These are phyloP conservation scores for Vitis labrusca DNA, from an alignment of 164 flowering plant genomes.

Conservation along the genomic window DNA sequence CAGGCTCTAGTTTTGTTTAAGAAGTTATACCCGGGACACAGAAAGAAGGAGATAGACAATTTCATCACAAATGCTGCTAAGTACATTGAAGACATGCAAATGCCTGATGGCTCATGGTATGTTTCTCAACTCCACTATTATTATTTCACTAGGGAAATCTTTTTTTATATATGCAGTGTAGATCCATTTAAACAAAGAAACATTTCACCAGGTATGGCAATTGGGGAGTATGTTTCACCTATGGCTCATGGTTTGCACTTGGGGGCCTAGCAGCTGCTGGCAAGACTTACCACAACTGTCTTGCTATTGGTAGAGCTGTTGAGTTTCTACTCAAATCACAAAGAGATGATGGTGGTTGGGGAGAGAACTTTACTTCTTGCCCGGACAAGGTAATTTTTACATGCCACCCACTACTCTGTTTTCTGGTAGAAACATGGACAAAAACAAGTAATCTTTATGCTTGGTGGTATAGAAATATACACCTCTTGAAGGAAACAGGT, in stretches of 20 bases:
- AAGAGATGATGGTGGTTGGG: constrained; percentile 54
- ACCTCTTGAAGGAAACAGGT: constrained; percentile 38
- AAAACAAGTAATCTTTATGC: neutral
- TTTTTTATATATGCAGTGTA: neutral
- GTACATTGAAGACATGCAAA: constrained; percentile 36
- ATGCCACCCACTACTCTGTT: neutral
- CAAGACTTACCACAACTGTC: constrained; percentile 36
- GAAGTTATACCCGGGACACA: constrained; percentile 41
- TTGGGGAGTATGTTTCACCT: constrained; percentile 56
- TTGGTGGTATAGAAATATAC: constrained; percentile 35
- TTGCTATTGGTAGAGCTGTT: constrained; percentile 38
- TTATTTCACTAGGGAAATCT: too few species aligned
- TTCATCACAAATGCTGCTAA: constrained; percentile 31
- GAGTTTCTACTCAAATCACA: constrained; percentile 39
- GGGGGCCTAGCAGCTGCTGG: constrained; percentile 42
- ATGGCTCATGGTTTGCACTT: constrained; percentile 48
- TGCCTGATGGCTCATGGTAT: constrained; percentile 52
- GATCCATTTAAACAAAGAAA: neutral
- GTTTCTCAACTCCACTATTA: neutral
- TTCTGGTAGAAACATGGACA: neutral
- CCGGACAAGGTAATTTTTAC: constrained; percentile 36
- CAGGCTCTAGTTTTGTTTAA: constrained; percentile 37
- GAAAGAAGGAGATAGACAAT: constrained; percentile 39
- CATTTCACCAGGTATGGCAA: constrained; percentile 40
- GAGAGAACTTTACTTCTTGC: constrained; percentile 55